Conservation (phyloP, 805 yeast genomes). For the Yamadazyma akitaensis region DNA sequence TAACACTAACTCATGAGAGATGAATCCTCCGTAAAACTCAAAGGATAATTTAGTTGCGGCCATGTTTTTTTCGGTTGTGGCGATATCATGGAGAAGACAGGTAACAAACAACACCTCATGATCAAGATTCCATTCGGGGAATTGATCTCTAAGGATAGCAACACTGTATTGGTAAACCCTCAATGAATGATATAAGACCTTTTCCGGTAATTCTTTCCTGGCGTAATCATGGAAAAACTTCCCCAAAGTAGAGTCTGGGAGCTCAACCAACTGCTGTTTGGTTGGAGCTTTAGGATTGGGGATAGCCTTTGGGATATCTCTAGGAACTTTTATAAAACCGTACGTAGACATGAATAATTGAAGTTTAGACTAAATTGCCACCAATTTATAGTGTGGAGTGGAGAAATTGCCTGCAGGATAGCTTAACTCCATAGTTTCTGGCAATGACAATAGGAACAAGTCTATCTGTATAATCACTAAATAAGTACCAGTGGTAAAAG, state of each 20-base stretch:
- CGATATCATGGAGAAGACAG: slow-evolving; percentile 32
- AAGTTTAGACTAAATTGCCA: background rate
- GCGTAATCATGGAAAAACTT: slow-evolving; percentile 22
- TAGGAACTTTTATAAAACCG: slow-evolving; percentile 29
- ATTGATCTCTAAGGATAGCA: slow-evolving; percentile 30
- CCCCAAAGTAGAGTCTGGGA: slow-evolving; percentile 21
- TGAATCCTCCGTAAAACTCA: slow-evolving; percentile 32
- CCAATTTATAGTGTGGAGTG: background rate
- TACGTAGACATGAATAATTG: slow-evolving; percentile 20
- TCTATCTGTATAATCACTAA: background rate
- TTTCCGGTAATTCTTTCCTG: slow-evolving; percentile 17
- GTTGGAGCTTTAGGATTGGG: slow-evolving; percentile 24
- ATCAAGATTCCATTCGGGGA: slow-evolving; percentile 30
- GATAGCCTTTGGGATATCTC: slow-evolving; percentile 24
- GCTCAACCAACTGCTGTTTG: slow-evolving; percentile 15
- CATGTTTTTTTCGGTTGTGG: slow-evolving; percentile 32
- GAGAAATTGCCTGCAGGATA: background rate
- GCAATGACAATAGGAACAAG: background rate
- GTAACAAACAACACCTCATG: slow-evolving; percentile 27
- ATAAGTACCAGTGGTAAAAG: background rate
- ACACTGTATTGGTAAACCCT: slow-evolving; percentile 28
- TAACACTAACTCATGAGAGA: slow-evolving; percentile 24
- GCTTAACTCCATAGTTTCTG: background rate
- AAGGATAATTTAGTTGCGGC: slow-evolving; percentile 30
- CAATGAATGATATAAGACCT: slow-evolving; percentile 27